These are phyloP conservation scores for Ophiorrhiza pumila DNA, from an alignment of 257 asterid genomes.

Conservation along the genomic window DNA sequence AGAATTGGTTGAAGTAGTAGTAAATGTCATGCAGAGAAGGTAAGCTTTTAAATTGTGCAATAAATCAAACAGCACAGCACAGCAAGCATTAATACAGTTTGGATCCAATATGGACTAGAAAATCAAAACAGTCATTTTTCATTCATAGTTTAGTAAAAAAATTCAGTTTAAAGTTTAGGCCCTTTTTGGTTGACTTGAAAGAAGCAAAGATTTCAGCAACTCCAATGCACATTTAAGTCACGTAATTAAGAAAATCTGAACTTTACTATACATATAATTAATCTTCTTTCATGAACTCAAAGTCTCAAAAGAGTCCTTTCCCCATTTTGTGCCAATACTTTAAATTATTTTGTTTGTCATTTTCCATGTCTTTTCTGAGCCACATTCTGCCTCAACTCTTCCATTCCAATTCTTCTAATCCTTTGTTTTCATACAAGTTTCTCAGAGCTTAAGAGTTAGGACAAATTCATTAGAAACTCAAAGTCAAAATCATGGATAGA, in stretches of 20 bases:
- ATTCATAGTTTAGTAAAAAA: not conserved
- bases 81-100: conserved; percentile 19
- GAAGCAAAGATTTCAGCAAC: conserved; percentile 33
- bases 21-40: conserved; percentile 44
- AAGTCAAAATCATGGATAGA: conserved; percentile 42
- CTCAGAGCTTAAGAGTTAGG: conserved; percentile 26
- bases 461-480: conserved; percentile 28
- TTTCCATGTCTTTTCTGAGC: conserved; percentile 26
- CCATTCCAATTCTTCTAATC: conserved; percentile 36
- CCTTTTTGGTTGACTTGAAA: conserved; percentile 53
- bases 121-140: not conserved
- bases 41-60: conserved; percentile 45
- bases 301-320: conserved; percentile 14
- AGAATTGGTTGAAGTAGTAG: conserved; percentile 26
- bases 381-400: conserved; percentile 46
- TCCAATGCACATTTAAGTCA: conserved; percentile 60
- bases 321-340: not conserved
- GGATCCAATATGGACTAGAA: conserved; percentile 8
- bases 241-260: conserved; percentile 25
- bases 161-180: not conserved
- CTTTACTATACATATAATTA: conserved; percentile 6
- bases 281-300: conserved; percentile 24
- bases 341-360: conserved; percentile 8
- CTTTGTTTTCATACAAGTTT: conserved; percentile 27
- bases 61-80: conserved; percentile 20